A percentile compares a stretch with the other conserved stretches of the same genome.
Conservation (phyloP, 495 filamentous ascomycete species). For the Ramalina intermedia region DNA sequence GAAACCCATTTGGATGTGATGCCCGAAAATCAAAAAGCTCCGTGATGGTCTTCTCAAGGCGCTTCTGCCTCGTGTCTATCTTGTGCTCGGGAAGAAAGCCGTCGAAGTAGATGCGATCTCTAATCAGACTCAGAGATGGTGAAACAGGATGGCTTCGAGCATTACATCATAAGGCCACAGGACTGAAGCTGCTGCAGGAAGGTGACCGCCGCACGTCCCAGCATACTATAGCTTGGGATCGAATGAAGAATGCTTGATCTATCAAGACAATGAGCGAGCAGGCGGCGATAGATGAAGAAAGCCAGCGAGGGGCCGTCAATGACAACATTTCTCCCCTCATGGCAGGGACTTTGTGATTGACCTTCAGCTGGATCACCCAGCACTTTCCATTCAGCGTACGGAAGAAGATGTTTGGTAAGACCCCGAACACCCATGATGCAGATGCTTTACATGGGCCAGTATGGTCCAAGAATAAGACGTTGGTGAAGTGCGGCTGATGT, state of each 20-base stretch:
- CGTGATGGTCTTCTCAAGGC: conserved; percentile 34
- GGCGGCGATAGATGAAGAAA: conserved; percentile 48
- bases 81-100: conserved; percentile 54
- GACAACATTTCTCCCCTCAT: conserved; percentile 28
- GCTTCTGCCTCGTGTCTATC: conserved; percentile 31
- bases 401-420: conserved; percentile 41
- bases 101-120: conserved; percentile 57
- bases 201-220: conserved; percentile 42
- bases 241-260: conserved; percentile 30
- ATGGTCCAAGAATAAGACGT: too few relatives aligned
- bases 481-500: background rate
- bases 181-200: conserved; percentile 42
- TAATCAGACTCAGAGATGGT: conserved; percentile 6
- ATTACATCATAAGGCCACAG: conserved; percentile 45
- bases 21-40: conserved; percentile 24
- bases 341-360: conserved; percentile 7
- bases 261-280: conserved; percentile 26
- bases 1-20: conserved; percentile 4
- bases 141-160: background rate
- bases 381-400: conserved; percentile 35
- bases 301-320: conserved; percentile 69
- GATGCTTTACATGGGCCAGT: background rate
- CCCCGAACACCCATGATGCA: conserved; percentile 55
- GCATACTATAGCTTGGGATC: conserved; percentile 44
- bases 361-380: conserved; percentile 18